These are phyloP conservation scores for Corynespora cassiicola DNA, from an alignment of 2,329 filamentous ascomycete genomes.

Conservation along the genomic window DNA sequence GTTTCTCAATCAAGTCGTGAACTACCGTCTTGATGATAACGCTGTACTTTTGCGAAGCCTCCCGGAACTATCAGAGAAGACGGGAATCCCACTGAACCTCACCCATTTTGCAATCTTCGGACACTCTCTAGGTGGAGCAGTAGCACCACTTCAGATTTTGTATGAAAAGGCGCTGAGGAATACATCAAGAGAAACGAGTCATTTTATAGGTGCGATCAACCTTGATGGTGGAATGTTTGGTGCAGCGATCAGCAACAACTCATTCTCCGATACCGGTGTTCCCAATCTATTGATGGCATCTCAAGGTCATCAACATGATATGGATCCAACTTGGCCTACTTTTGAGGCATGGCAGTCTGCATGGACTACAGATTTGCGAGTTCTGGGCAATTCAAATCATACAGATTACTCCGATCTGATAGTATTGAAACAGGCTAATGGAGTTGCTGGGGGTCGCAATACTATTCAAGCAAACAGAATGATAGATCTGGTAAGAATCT, in stretches of 20 bases:
- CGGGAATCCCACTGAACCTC: constrained; percentile 11
- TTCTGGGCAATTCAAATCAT: constrained; percentile 13
- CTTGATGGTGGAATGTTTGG: constrained; percentile 13
- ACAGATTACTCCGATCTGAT: constrained; percentile 21
- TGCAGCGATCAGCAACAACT: constrained; percentile 4
- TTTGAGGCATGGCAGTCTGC: constrained; percentile 13
- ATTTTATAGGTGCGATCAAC: constrained; percentile 15
- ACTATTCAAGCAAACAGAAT: constrained; percentile 13
- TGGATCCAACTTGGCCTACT: constrained; percentile 14
- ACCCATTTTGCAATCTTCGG: constrained; percentile 21
- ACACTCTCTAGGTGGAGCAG: constrained; percentile 22
- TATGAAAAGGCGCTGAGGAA: constrained; percentile 6
- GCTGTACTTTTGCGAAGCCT: constrained; percentile 14
- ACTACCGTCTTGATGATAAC: constrained; percentile 14
- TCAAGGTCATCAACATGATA: neutral
- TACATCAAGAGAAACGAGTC: too few relatives aligned
- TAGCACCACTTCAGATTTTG: constrained; percentile 12
- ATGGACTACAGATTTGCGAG: constrained; percentile 13
- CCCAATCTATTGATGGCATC: constrained; percentile 9
- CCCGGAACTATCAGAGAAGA: constrained; percentile 3
- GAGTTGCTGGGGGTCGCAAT: constrained; percentile 10
- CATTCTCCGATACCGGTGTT: constrained; percentile 2
- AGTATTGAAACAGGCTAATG: constrained; percentile 14
- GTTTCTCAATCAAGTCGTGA: constrained; percentile 1
- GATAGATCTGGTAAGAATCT: constrained; percentile 10